Percentiles rank a stretch among this genome's conserved stretches.
These are phyloP conservation scores for Penicillium vulpinum DNA, from an alignment of 2,329 filamentous ascomycete genomes.

Conservation along the genomic window DNA sequence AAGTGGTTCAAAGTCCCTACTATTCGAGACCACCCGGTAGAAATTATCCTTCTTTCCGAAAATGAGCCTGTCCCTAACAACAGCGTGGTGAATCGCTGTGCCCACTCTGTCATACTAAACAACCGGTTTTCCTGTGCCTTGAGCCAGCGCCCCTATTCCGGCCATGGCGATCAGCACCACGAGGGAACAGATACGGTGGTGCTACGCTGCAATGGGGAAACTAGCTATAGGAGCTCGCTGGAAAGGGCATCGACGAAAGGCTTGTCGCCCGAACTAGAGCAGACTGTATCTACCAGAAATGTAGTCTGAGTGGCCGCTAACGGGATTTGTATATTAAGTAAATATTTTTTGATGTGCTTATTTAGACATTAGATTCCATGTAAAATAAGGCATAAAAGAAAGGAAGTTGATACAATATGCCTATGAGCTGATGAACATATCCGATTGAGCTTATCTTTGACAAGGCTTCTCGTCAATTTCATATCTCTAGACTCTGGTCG, in stretches of 20 bases:
- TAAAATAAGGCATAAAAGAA: too few relatives aligned
- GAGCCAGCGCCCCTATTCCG: not conserved
- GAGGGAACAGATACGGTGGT: slow-evolving; percentile 13
- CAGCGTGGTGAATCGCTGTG: slow-evolving; percentile 27
- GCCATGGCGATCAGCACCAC: not conserved
- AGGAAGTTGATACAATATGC: too few relatives aligned
- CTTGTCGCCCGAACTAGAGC: slow-evolving; percentile 1
- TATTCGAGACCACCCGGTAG: slow-evolving; percentile 36
- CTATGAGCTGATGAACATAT: too few relatives aligned
- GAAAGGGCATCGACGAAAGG: slow-evolving; percentile 2
- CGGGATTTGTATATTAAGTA: not conserved
- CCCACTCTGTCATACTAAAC: slow-evolving; percentile 35
- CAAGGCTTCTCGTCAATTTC: too few relatives aligned
- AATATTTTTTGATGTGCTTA: not conserved
- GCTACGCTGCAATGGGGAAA: not conserved
- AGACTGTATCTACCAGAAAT: not conserved
- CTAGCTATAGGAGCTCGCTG: not conserved
- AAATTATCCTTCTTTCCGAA: slow-evolving; percentile 35
- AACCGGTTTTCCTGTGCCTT: slow-evolving; percentile 35
- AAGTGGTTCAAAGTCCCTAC: slow-evolving; percentile 30
- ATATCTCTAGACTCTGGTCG: too few relatives aligned
- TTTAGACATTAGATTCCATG: not conserved
- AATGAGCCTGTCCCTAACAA: slow-evolving; percentile 40
- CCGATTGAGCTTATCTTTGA: too few relatives aligned
- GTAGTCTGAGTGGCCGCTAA: not conserved